Evolutionary conservation across 2,329 filamentous ascomycete species (phyloP).

Genomic region (Pseudogymnoascus sp.): DNA sequence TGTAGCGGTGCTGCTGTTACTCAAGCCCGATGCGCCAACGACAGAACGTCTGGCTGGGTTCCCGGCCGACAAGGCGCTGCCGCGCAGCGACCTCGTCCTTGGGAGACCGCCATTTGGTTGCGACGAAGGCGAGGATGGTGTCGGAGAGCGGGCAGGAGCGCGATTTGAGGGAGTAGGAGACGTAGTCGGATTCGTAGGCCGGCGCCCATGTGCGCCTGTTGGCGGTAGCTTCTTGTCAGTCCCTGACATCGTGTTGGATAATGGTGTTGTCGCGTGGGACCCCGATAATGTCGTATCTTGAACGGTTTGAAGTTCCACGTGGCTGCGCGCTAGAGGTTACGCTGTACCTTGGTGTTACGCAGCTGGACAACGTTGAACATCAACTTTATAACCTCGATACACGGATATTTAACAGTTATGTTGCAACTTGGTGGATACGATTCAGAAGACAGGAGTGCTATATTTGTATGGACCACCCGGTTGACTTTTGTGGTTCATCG

Average conservation of each 20-base stretch:
- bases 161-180: constrained; percentile 6
- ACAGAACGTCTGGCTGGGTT: constrained; percentile 4
- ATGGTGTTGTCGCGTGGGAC: constrained; percentile 4
- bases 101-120: constrained; percentile 10
- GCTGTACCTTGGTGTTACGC: constrained; percentile 1
- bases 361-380: not conserved
- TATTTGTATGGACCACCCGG: not conserved
- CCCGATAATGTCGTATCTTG: constrained; percentile 7
- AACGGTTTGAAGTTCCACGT: constrained; percentile 2
- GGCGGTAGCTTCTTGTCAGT: constrained; percentile 9
- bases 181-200: not conserved
- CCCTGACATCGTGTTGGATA: constrained; percentile 6
- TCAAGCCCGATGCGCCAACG: constrained; percentile 25
- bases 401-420: not conserved
- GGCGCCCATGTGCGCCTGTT: not conserved
- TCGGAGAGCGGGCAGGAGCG: constrained; percentile 1
- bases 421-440: not conserved
- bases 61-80: constrained; percentile 5
- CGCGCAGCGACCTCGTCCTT: constrained; percentile 6
- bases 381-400: constrained; percentile 1
- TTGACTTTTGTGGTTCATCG: constrained; percentile 8
- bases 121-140: constrained; percentile 4
- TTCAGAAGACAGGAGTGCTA: not conserved
- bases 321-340: not conserved
- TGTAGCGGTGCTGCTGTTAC: constrained; percentile 28